phyloP scores from a whole-genome alignment of 2,329 filamentous ascomycete species.

The Aspergillus carbonarius region DNA sequence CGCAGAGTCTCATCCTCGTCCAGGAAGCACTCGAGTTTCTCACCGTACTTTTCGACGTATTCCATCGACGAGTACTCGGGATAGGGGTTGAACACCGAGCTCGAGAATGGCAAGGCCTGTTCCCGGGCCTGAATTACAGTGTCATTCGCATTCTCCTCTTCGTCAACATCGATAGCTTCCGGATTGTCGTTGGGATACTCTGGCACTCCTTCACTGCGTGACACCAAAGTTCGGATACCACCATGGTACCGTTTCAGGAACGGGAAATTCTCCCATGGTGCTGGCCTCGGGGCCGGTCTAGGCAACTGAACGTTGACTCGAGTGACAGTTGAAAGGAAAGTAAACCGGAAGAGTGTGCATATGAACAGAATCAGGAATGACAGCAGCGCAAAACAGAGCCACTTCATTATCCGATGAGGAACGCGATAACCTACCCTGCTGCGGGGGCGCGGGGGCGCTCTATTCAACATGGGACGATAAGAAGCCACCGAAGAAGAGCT shows the following conservation, averaged over 20 bases:
- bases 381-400: conserved; percentile 71
- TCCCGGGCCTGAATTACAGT: conserved; percentile 23
- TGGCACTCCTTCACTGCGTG: conserved; percentile 65
- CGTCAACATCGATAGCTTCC: conserved; percentile 56
- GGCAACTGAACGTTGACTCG: conserved; percentile 46
- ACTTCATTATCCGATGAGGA: conserved; percentile 72
- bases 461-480: conserved; percentile 44
- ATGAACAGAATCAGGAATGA: conserved; percentile 74
- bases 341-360: conserved; percentile 69
- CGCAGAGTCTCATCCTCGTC: conserved; percentile 63
- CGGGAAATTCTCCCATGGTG: conserved; percentile 78
- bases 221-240: conserved; percentile 71
- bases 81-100: conserved; percentile 66
- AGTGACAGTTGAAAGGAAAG: conserved; percentile 49
- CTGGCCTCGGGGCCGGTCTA: conserved; percentile 63
- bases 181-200: conserved; percentile 71
- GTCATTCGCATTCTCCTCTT: conserved; percentile 34
- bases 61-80: conserved; percentile 59
- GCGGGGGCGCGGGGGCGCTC: conserved; percentile 34
- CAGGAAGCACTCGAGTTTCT: conserved; percentile 74
- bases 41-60: conserved; percentile 57
- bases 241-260: conserved; percentile 90
- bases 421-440: conserved; percentile 55
- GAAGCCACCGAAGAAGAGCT: conserved; percentile 54
- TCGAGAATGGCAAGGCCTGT: conserved; percentile 40